Evolutionary conservation across 129 eudicot genomes (phyloP).

Genomic region (Kitagawia praeruptora): DNA sequence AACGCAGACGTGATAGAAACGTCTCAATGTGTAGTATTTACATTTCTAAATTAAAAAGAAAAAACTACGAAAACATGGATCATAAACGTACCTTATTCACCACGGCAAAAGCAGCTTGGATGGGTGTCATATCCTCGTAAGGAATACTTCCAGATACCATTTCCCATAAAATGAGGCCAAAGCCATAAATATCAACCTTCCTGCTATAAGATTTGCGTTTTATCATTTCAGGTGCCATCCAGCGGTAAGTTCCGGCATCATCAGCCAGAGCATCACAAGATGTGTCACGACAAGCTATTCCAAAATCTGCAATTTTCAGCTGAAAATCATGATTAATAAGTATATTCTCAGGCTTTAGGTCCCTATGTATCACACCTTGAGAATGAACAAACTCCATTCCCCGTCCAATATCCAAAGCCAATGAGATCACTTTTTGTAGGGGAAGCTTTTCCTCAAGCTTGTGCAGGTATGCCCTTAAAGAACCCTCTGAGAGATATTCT

Average conservation of each 20-base stretch:
- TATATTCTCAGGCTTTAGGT: conserved; percentile 86
- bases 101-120: conserved; percentile 95
- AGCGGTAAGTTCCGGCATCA: conserved; percentile 96
- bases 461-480: conserved; percentile 77
- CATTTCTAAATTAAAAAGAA: neutral
- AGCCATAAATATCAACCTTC: conserved; percentile 90
- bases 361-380: conserved; percentile 84
- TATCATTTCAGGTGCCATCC: conserved; percentile 99
- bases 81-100: conserved; percentile 58
- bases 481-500: conserved; percentile 88
- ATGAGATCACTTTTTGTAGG: conserved; percentile 35
- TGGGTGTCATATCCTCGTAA: conserved; percentile 78
- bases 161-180: conserved; percentile 93
- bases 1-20: neutral
- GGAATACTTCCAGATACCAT: conserved; percentile 93
- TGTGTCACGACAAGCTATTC: conserved; percentile 83
- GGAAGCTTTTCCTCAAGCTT: conserved; percentile 77
- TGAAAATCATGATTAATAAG: conserved; percentile 56
- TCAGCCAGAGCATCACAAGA: conserved; percentile 66
- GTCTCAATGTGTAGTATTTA: neutral
- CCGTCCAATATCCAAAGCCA: conserved; percentile 77
- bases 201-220: conserved; percentile 66
- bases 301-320: conserved; percentile 90
- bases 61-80: neutral
- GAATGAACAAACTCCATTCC: conserved; percentile 94